Percentiles rank a stretch among this genome's conserved stretches.
phyloP scores from a whole-genome alignment of 441 rosid species.

The Jatropha podagrica region DNA sequence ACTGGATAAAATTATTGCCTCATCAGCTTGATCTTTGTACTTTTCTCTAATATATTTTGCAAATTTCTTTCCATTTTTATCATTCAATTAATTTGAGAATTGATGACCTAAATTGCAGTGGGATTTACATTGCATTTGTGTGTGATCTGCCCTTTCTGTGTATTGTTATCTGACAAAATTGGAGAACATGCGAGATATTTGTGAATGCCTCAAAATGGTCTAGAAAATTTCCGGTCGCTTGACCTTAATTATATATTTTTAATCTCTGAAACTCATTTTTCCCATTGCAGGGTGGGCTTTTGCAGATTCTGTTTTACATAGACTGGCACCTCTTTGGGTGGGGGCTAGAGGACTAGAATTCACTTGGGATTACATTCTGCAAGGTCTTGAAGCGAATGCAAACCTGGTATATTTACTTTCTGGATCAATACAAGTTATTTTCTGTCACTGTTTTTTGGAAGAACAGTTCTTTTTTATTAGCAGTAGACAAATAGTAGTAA shows the following conservation, averaged over 20 bases:
- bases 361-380: conserved; percentile 88
- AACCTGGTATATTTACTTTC: conserved; percentile 56
- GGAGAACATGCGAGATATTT: background rate
- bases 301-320: conserved; percentile 87
- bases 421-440: background rate
- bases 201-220: background rate
- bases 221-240: background rate
- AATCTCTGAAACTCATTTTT: background rate
- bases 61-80: background rate
- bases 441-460: background rate
- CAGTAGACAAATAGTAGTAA: background rate
- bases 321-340: conserved; percentile 94
- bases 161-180: background rate
- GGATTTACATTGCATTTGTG: background rate
- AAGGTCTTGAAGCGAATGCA: conserved; percentile 97
- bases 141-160: background rate
- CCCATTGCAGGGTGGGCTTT: conserved; percentile 83
- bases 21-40: background rate
- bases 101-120: background rate
- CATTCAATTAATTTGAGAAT: background rate
- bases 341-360: conserved; percentile 94
- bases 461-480: background rate
- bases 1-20: background rate
- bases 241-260: background rate
- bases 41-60: background rate